Evolutionary conservation across 2,329 filamentous ascomycete genomes (phyloP).

Genomic region (Ilyonectria robusta): DNA sequence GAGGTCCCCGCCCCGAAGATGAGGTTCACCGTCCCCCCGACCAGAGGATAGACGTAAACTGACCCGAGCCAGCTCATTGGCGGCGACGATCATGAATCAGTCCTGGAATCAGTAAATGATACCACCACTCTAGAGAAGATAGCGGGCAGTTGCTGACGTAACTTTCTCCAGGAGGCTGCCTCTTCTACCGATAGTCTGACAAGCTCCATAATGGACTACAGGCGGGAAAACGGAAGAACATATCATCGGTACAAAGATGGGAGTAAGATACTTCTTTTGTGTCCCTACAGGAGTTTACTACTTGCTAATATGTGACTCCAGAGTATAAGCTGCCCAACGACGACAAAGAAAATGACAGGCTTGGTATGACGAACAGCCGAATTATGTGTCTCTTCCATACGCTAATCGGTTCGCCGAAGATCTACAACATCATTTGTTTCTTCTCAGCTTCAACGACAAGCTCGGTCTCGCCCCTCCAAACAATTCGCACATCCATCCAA

Average conservation of each 20-base stretch:
- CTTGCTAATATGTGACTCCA: not conserved
- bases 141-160: too few species aligned
- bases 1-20: too few species aligned
- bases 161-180: not conserved
- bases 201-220: conserved; percentile 20
- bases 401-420: not conserved
- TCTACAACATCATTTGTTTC: conserved; percentile 26
- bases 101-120: too few species aligned
- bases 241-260: conserved; percentile 27
- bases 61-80: too few species aligned
- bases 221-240: conserved; percentile 22
- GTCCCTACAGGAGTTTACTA: too few species aligned
- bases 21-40: too few species aligned
- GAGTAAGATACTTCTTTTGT: not conserved
- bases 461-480: conserved; percentile 24
- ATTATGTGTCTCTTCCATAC: too few species aligned
- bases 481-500: not conserved
- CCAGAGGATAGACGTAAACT: too few species aligned
- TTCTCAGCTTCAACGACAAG: conserved; percentile 25
- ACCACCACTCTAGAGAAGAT: too few species aligned
- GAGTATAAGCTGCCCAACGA: conserved; percentile 22
- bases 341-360: not conserved
- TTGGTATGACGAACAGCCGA: not conserved
- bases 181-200: conserved; percentile 12
- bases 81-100: too few species aligned